These are phyloP conservation scores for Miscanthus lutarioriparius DNA, from an alignment of 176 grass and related monocot genomes.

Conservation along the genomic window DNA sequence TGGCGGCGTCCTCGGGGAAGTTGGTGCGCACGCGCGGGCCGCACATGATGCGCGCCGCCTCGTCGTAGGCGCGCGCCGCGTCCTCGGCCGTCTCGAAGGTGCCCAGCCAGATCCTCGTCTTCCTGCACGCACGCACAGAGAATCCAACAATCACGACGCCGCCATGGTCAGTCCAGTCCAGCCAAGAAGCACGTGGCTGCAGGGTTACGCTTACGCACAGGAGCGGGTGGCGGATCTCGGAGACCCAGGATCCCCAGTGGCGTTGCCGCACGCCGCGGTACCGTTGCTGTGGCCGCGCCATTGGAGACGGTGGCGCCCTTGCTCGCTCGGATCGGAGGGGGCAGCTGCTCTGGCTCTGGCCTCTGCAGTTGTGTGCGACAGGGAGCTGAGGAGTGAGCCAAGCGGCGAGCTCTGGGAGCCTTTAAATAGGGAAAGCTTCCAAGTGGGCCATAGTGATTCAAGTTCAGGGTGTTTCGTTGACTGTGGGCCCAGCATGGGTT, in stretches of 20 bases:
- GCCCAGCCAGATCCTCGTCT: slow-evolving; percentile 98
- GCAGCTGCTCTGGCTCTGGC: neutral
- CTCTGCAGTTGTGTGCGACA: neutral
- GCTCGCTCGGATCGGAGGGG: neutral
- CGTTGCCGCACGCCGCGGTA: slow-evolving; percentile 91
- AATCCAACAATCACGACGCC: too few species aligned
- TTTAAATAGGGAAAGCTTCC: slow-evolving; percentile 44
- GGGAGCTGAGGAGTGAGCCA: neutral
- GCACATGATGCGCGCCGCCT: slow-evolving; percentile 95
- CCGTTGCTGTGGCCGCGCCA: slow-evolving; percentile 70
- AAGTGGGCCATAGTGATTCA: neutral
- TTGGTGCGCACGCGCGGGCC: slow-evolving; percentile 80
- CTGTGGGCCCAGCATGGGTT: neutral
- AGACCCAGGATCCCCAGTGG: slow-evolving; percentile 99
- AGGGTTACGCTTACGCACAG: slow-evolving; percentile 45
- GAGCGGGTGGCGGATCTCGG: slow-evolving; percentile 98
- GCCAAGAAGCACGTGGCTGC: neutral
- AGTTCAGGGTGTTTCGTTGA: neutral
- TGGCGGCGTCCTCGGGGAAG: slow-evolving; percentile 45
- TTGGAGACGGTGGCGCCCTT: neutral
- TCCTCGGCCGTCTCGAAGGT: slow-evolving; percentile 98
- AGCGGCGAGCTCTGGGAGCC: neutral
- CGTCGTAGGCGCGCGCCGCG: slow-evolving; percentile 94
- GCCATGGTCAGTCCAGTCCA: neutral
- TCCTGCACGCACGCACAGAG: slow-evolving; percentile 38